Evolutionary conservation across 2,329 filamentous ascomycete species (phyloP).

Genomic region (Aspergillus sp.): DNA sequence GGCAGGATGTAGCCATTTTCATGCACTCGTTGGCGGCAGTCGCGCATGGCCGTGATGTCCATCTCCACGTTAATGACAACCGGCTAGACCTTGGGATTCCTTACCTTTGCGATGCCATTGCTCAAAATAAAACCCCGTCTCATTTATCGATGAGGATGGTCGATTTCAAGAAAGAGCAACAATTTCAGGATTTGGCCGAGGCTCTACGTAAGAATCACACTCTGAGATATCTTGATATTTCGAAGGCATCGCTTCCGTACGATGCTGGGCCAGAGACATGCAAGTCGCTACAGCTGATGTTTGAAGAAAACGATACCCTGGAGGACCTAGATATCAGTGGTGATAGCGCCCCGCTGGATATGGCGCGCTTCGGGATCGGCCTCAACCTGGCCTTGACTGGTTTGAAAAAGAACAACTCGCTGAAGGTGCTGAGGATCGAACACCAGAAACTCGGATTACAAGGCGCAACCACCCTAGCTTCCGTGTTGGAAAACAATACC

Average conservation of each 20-base stretch:
- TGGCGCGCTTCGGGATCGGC: slow-evolving; percentile 66
- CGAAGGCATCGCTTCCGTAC: slow-evolving; percentile 67
- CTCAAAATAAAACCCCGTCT: slow-evolving; percentile 58
- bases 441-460: slow-evolving; percentile 68
- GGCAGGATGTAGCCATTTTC: slow-evolving; percentile 63
- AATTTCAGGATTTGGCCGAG: slow-evolving; percentile 63
- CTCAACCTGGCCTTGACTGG: slow-evolving; percentile 66
- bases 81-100: slow-evolving; percentile 46
- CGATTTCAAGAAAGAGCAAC: slow-evolving; percentile 65
- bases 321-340: slow-evolving; percentile 69
- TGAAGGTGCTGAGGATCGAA: slow-evolving; percentile 64
- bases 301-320: slow-evolving; percentile 66
- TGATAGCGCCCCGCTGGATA: slow-evolving; percentile 70
- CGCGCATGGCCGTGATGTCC: slow-evolving; percentile 56
- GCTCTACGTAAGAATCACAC: slow-evolving; percentile 64
- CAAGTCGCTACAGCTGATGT: slow-evolving; percentile 61
- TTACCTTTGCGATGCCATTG: slow-evolving; percentile 45
- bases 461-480: slow-evolving; percentile 67
- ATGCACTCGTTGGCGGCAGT: slow-evolving; percentile 62
- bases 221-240: slow-evolving; percentile 66
- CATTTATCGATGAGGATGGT: slow-evolving; percentile 67
- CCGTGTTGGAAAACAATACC: slow-evolving; percentile 65
- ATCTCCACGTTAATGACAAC: slow-evolving; percentile 67
- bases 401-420: slow-evolving; percentile 61
- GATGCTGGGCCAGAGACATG: slow-evolving; percentile 69